Conservation (phyloP, 2,329 filamentous ascomycete species). For the Colletotrichum truncatum region DNA sequence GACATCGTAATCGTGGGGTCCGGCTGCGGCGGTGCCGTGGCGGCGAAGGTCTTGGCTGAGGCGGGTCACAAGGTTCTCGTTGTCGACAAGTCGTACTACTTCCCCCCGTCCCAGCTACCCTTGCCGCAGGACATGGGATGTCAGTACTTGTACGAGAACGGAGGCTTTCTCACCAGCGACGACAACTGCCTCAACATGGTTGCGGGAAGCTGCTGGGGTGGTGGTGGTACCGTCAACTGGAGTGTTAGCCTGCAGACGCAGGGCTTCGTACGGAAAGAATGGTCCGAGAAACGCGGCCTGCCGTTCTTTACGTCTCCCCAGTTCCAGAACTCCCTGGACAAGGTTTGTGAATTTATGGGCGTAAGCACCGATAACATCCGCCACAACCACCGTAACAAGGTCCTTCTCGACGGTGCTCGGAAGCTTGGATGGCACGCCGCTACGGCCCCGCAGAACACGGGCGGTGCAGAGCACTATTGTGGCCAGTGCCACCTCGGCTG, state of each 20-base stretch:
- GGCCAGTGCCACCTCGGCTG: slow-evolving; percentile 71
- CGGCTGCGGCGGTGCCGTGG: slow-evolving; percentile 85
- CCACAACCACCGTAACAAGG: slow-evolving; percentile 77
- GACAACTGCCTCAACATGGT: slow-evolving; percentile 68
- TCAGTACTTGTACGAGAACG: slow-evolving; percentile 75
- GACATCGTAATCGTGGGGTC: slow-evolving; percentile 90
- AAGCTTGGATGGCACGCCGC: slow-evolving; percentile 78
- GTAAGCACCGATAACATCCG: slow-evolving; percentile 71
- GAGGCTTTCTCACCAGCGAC: slow-evolving; percentile 64
- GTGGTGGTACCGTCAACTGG: slow-evolving; percentile 92
- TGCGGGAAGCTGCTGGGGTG: slow-evolving; percentile 81
- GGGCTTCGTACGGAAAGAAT: slow-evolving; percentile 80
- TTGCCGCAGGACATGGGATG: slow-evolving; percentile 72
- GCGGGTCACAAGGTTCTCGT: slow-evolving; percentile 81
- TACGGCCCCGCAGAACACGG: slow-evolving; percentile 82
- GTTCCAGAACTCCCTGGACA: slow-evolving; percentile 82
- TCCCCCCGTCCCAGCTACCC: slow-evolving; percentile 75
- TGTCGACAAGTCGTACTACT: slow-evolving; percentile 84
- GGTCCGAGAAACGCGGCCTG: slow-evolving; percentile 73
- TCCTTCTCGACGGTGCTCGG: slow-evolving; percentile 78
- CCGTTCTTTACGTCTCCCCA: slow-evolving; percentile 77
- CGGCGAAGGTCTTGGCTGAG: slow-evolving; percentile 82
- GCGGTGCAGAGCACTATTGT: slow-evolving; percentile 77
- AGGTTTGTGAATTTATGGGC: slow-evolving; percentile 82
- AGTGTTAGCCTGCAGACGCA: slow-evolving; percentile 73